Evolutionary conservation across 1,284 basidiomycete genomes (phyloP).

Genomic region (Ganoderma multipileum): DNA sequence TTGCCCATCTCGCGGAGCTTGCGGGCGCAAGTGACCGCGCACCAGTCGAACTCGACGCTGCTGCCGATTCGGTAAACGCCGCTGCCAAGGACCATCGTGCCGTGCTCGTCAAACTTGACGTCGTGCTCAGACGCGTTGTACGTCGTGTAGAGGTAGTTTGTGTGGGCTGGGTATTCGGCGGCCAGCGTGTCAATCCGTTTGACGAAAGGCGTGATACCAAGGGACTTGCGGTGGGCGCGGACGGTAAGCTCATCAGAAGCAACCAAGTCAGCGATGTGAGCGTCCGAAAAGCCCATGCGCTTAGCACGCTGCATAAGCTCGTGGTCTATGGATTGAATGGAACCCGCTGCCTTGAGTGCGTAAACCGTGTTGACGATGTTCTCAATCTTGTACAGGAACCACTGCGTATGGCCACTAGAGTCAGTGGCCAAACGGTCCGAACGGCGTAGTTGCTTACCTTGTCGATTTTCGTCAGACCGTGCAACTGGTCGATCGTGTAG

Average conservation of each 20-base stretch:
- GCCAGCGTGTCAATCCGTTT: conserved; percentile 99
- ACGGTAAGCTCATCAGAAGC: conserved; percentile 54
- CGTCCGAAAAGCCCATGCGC: conserved; percentile 93
- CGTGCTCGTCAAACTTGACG: conserved; percentile 95
- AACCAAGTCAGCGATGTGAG: conserved; percentile 76
- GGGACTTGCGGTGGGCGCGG: conserved; percentile 85
- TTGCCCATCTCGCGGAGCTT: conserved; percentile 92
- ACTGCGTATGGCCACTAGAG: conserved; percentile 51
- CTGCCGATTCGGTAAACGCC: conserved; percentile 99
- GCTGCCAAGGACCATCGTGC: conserved; percentile 98
- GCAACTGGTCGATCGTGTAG: conserved; percentile 90
- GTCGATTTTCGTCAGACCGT: conserved; percentile 98
- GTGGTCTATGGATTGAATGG: conserved; percentile 66
- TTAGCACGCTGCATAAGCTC: conserved; percentile 87
- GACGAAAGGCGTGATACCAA: conserved; percentile 94
- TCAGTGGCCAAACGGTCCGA: conserved; percentile 9
- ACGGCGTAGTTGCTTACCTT: conserved; percentile 55
- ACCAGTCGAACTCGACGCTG: conserved; percentile 99
- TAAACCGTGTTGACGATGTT: conserved; percentile 92
- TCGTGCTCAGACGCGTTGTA: conserved; percentile 98
- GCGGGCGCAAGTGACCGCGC: conserved; percentile 96
- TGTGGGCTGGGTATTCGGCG: conserved; percentile 98
- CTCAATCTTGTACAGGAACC: conserved; percentile 99
- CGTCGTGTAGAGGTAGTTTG: conserved; percentile 99
- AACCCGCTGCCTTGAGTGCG: conserved; percentile 72